phyloP scores from a whole-genome alignment of 495 filamentous ascomycete species.

The Letharia lupina region DNA sequence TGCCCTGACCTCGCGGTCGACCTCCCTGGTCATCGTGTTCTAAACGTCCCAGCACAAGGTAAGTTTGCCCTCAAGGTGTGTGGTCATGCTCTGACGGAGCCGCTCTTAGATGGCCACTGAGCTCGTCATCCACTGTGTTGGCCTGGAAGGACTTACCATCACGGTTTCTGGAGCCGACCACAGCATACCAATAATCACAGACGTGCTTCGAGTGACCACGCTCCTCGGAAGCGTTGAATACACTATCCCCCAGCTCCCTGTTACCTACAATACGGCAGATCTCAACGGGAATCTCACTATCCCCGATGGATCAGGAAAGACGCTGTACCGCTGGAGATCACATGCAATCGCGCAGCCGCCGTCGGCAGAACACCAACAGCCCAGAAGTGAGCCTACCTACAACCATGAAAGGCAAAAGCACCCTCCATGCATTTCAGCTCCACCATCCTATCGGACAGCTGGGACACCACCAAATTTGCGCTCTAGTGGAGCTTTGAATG shows the following conservation, averaged over 20 bases:
- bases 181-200: neutral
- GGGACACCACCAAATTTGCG: neutral
- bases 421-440: neutral
- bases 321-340: constrained; percentile 5
- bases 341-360: neutral
- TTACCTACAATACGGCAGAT: neutral
- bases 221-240: constrained; percentile 1
- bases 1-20: neutral
- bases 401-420: neutral
- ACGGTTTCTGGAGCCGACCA: neutral
- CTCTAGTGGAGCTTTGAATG: neutral
- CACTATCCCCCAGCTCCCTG: neutral
- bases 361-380: neutral
- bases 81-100: neutral
- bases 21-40: neutral
- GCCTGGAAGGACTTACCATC: neutral
- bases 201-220: neutral
- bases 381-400: neutral
- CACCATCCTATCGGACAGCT: neutral
- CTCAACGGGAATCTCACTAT: neutral
- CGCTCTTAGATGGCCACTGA: neutral
- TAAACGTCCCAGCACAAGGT: neutral
- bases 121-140: neutral
- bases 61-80: neutral
- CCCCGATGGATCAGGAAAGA: neutral